phyloP scores from a whole-genome alignment of 768 basidiomycete species.

The Macrolepiota fuliginosa region DNA sequence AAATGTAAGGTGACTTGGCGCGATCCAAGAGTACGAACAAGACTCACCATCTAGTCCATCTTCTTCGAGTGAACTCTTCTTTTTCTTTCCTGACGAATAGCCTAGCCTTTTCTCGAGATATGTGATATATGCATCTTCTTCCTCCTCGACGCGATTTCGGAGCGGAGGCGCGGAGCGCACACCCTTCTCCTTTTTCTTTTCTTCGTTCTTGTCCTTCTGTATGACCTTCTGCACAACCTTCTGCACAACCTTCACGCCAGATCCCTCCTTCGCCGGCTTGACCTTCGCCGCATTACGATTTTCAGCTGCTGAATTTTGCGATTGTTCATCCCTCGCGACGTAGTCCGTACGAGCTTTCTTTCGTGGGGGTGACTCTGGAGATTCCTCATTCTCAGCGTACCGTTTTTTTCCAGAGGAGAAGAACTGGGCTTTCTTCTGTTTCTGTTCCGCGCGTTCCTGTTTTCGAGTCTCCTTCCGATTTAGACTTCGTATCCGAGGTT shows the following conservation, averaged over 20 bases:
- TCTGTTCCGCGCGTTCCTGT: conserved; percentile 54
- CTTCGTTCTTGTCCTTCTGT: conserved; percentile 1
- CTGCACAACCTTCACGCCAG: background rate
- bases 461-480: conserved; percentile 67
- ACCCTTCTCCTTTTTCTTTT: conserved; percentile 6
- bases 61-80: conserved; percentile 47
- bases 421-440: conserved; percentile 60
- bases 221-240: conserved; percentile 1
- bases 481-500: conserved; percentile 6
- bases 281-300: background rate
- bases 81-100: conserved; percentile 39
- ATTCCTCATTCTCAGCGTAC: conserved; percentile 39
- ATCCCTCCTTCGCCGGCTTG: background rate
- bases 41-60: conserved; percentile 84
- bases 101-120: conserved; percentile 81
- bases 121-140: conserved; percentile 85
- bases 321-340: background rate
- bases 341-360: conserved; percentile 43
- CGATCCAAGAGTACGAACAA: background rate
- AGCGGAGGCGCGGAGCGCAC: background rate
- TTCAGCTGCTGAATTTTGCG: background rate
- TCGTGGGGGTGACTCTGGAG: conserved; percentile 40
- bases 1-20: background rate
- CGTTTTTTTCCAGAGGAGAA: conserved; percentile 45
- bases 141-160: conserved; percentile 33